Conservation (phyloP, 2,329 filamentous ascomycete species). For the Stagonosporopsis cucurbitacearum region DNA sequence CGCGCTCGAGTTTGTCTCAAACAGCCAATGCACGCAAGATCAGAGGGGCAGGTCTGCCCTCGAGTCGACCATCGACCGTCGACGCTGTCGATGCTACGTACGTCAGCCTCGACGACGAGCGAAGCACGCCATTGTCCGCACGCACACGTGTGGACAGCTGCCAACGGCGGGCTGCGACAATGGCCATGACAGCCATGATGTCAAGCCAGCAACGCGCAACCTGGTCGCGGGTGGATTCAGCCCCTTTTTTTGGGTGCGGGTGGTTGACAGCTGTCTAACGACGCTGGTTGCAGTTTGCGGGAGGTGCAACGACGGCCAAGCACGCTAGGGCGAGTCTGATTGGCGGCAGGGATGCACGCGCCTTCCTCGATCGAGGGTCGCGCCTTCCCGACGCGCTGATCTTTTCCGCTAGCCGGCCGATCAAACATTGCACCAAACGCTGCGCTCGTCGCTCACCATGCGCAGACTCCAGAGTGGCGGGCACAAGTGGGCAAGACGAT, state of each 20-base stretch:
- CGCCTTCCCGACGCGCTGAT: conserved; percentile 29
- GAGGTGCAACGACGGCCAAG: conserved; percentile 32
- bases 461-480: no score
- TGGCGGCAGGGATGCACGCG: conserved; percentile 39
- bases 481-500: no score
- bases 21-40: conserved; percentile 24
- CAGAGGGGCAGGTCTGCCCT: neutral
- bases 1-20: conserved; percentile 30
- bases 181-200: conserved; percentile 22
- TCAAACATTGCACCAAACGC: conserved; percentile 37
- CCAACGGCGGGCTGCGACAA: conserved; percentile 12
- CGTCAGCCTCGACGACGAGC: conserved; percentile 13
- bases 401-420: conserved; percentile 42
- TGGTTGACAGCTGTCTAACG: conserved; percentile 37
- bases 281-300: conserved; percentile 33
- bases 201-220: conserved; percentile 12
- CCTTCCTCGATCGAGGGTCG: conserved; percentile 29
- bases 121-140: no score
- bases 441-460: conserved; percentile 13
- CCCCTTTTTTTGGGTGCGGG: conserved; percentile 28
- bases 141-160: conserved; percentile 12
- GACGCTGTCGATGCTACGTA: conserved; percentile 11
- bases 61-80: neutral
- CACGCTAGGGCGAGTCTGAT: conserved; percentile 26
- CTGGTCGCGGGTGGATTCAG: conserved; percentile 20